phyloP scores from a whole-genome alignment of 352 stramenopile genomes.

The Globisporangium echinulatum region DNA sequence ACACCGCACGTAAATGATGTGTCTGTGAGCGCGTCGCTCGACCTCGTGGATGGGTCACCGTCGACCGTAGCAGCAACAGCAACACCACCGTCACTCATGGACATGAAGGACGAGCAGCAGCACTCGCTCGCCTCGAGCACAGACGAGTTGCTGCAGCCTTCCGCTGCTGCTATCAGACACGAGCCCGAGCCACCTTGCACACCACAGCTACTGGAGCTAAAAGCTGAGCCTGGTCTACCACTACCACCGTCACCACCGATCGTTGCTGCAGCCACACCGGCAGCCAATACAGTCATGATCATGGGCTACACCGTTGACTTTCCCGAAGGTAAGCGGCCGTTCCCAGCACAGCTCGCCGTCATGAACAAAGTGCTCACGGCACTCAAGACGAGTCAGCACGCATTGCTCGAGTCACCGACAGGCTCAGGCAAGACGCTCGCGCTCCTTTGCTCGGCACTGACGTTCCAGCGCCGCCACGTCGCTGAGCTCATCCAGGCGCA shows the following conservation, averaged over 20 bases:
- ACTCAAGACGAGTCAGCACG: slow-evolving; percentile 75
- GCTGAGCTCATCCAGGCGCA: slow-evolving; percentile 28
- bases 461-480: slow-evolving; percentile 60
- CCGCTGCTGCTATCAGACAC: not conserved
- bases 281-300: slow-evolving; percentile 46
- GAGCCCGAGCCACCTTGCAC: not conserved
- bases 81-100: not conserved
- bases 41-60: not conserved
- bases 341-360: slow-evolving; percentile 78
- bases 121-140: too few species aligned
- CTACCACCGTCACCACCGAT: not conserved
- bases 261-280: not conserved
- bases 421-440: slow-evolving; percentile 83
- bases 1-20: not conserved
- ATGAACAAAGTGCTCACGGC: slow-evolving; percentile 84
- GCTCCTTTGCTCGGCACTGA: slow-evolving; percentile 76
- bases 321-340: slow-evolving; percentile 70
- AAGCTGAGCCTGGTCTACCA: not conserved
- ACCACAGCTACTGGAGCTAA: not conserved
- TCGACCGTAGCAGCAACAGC: not conserved
- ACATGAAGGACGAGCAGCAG: not conserved
- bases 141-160: too few species aligned
- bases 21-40: not conserved
- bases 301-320: slow-evolving; percentile 84
- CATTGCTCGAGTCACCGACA: slow-evolving; percentile 80